phyloP scores from a whole-genome alignment of 2,329 filamentous ascomycete genomes.

The Talaromyces rugulosus region DNA sequence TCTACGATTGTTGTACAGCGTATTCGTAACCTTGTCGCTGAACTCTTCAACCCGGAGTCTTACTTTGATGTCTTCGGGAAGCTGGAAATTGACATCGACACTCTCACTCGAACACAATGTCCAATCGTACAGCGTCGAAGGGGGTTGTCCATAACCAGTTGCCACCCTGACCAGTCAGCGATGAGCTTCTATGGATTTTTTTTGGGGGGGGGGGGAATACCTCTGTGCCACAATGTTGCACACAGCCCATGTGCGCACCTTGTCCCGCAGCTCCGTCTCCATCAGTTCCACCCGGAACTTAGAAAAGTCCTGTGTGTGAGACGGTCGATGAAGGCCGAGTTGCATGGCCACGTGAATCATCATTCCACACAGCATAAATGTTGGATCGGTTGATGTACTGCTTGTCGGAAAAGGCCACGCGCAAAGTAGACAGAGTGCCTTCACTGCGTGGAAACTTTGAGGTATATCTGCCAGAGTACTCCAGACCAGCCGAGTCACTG shows the following conservation, averaged over 20 bases:
- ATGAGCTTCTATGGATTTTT: neutral
- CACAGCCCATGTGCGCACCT: slow-evolving; percentile 63
- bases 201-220: slow-evolving; percentile 33
- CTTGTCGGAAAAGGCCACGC: slow-evolving; percentile 63
- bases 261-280: slow-evolving; percentile 60
- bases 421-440: slow-evolving; percentile 60
- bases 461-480: slow-evolving; percentile 58
- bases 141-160: slow-evolving; percentile 65
- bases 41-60: slow-evolving; percentile 57
- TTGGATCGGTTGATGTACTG: slow-evolving; percentile 60
- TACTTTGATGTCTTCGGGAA: slow-evolving; percentile 50
- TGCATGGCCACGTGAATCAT: slow-evolving; percentile 68
- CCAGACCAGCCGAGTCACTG: slow-evolving; percentile 58
- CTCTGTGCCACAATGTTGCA: slow-evolving; percentile 66
- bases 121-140: slow-evolving; percentile 59
- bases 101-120: slow-evolving; percentile 47
- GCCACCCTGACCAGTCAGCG: slow-evolving; percentile 46
- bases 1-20: slow-evolving; percentile 53
- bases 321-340: slow-evolving; percentile 61
- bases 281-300: slow-evolving; percentile 51
- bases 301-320: slow-evolving; percentile 56
- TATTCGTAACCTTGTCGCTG: slow-evolving; percentile 54
- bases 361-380: slow-evolving; percentile 61
- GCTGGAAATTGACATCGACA: slow-evolving; percentile 42
- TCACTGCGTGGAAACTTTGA: slow-evolving; percentile 61